These are phyloP conservation scores for Hypoxylon sp. DNA, from an alignment of 2,329 filamentous ascomycete species.

Conservation along the genomic window DNA sequence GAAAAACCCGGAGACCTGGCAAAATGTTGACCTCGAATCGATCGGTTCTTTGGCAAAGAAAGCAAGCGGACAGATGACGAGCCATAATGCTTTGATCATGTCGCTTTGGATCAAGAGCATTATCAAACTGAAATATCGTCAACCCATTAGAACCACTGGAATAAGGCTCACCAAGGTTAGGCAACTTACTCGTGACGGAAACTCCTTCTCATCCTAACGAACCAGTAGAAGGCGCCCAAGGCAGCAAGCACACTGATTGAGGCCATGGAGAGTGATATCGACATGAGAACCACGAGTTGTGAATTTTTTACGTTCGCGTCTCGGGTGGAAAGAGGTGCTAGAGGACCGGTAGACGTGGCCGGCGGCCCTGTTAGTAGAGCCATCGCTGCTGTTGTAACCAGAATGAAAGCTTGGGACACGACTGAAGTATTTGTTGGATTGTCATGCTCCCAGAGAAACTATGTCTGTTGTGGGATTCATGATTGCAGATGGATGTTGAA, in stretches of 20 bases:
- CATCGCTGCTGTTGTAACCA: constrained; percentile 31
- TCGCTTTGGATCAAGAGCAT: constrained; percentile 78
- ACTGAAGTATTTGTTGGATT: constrained; percentile 13
- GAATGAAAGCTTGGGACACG: constrained; percentile 16
- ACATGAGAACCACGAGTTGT: constrained; percentile 45
- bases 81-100: constrained; percentile 74
- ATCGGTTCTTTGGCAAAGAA: constrained; percentile 63
- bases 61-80: constrained; percentile 70
- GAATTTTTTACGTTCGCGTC: constrained; percentile 14
- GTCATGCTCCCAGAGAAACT: constrained; percentile 26
- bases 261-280: constrained; percentile 54
- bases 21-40: constrained; percentile 62
- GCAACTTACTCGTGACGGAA: constrained; percentile 74
- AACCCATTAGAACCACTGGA: constrained; percentile 1
- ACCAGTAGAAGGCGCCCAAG: constrained; percentile 72
- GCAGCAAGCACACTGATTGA: constrained; percentile 65
- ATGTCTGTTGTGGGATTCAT: constrained; percentile 18
- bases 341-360: constrained; percentile 3
- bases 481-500: neutral
- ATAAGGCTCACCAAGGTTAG: neutral
- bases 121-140: constrained; percentile 65
- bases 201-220: constrained; percentile 74
- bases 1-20: constrained; percentile 74
- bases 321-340: constrained; percentile 12
- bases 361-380: constrained; percentile 33